These are phyloP conservation scores for Malus hybrid DNA, from an alignment of 331 rosid genomes.

Conservation along the genomic window DNA sequence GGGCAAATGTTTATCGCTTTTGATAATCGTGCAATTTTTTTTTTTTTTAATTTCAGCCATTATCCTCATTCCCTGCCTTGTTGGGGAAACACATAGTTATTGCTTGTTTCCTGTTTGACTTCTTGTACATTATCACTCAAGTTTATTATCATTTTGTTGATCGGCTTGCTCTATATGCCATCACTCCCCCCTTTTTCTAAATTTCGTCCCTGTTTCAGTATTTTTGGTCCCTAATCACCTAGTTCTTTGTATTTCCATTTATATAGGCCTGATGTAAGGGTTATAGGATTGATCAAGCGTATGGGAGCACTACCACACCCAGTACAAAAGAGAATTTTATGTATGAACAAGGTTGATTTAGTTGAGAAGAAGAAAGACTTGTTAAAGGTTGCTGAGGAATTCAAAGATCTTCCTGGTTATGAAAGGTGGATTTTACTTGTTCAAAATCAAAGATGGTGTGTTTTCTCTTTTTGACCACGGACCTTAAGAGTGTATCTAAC, in stretches of 20 bases:
- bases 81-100: neutral
- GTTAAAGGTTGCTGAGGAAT: constrained; percentile 64
- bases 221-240: neutral
- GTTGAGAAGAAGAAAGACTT: constrained; percentile 91
- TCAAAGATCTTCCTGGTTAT: constrained; percentile 82
- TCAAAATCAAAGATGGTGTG: neutral
- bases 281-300: constrained; percentile 56
- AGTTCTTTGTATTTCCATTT: constrained; percentile 9
- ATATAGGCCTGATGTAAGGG: constrained; percentile 79
- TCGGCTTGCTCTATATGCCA: too few relatives aligned
- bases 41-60: neutral
- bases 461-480: constrained; percentile 6
- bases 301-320: constrained; percentile 62
- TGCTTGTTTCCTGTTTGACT: neutral
- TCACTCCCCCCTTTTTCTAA: too few relatives aligned
- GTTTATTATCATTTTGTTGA: too few relatives aligned
- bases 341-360: constrained; percentile 91
- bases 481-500: constrained; percentile 20
- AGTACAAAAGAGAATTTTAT: constrained; percentile 72
- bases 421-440: constrained; percentile 55
- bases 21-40: neutral
- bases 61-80: too few relatives aligned
- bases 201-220: neutral
- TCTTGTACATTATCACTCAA: neutral
- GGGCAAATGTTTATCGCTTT: neutral